Evolutionary conservation across 345 rosid genomes (phyloP).

Genomic region (Lepidium africanum): DNA sequence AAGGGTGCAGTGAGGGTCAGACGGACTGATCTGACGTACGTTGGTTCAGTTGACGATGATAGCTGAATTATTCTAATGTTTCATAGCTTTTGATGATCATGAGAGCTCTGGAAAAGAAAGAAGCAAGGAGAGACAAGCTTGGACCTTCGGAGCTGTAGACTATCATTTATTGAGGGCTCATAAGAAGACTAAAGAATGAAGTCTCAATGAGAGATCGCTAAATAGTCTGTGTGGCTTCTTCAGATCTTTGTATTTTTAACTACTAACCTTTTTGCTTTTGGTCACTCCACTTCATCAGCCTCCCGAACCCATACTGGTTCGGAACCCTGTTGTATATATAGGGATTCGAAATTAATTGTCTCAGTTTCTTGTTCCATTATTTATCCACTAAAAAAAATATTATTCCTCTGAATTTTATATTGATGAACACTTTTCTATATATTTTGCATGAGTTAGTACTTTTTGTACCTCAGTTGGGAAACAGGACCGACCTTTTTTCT

Average conservation of each 20-base stretch:
- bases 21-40: slow-evolving; percentile 71
- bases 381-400: slow-evolving; percentile 9
- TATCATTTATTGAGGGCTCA: slow-evolving; percentile 17
- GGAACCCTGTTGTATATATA: slow-evolving; percentile 33
- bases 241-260: slow-evolving; percentile 24
- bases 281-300: neutral
- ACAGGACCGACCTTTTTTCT: neutral
- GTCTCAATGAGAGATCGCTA: slow-evolving; percentile 13
- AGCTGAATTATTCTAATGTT: slow-evolving; percentile 41
- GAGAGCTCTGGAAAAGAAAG: neutral
- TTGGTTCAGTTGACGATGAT: slow-evolving; percentile 90
- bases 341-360: slow-evolving; percentile 21
- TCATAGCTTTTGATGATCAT: slow-evolving; percentile 3
- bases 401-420: slow-evolving; percentile 6
- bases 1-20: slow-evolving; percentile 91
- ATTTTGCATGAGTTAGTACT: neutral
- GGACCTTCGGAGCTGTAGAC: slow-evolving; percentile 18
- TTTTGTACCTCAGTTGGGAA: neutral
- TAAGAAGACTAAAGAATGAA: slow-evolving; percentile 11
- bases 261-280: slow-evolving; percentile 28
- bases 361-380: slow-evolving; percentile 26
- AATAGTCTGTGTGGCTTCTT: slow-evolving; percentile 22
- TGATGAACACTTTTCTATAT: neutral
- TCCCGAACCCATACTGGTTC: slow-evolving; percentile 22
- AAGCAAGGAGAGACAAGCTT: slow-evolving; percentile 21